Conservation (phyloP, 257 asterid genomes). For the Gentiana macrophylla region DNA sequence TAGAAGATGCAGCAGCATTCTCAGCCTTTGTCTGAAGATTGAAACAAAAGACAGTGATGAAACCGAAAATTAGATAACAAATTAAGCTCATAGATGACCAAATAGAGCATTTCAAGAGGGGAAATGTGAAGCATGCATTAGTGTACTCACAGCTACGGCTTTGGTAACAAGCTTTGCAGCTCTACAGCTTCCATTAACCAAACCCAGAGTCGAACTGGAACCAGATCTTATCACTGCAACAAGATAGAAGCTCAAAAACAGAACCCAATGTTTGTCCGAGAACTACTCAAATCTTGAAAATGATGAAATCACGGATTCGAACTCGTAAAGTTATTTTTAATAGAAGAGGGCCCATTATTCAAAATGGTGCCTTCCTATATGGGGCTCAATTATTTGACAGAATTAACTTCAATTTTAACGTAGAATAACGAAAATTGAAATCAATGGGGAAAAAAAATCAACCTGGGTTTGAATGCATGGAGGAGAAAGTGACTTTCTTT, state of each 20-base stretch:
- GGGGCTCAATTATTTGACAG: neutral
- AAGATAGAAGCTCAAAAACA: neutral
- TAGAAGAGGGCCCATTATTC: conserved; percentile 2
- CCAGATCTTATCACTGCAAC: conserved; percentile 40
- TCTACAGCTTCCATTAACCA: conserved; percentile 22
- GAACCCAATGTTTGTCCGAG: neutral
- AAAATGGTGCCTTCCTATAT: conserved; percentile 3
- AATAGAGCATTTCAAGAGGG: conserved; percentile 1
- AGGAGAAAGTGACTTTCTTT: conserved; percentile 15
- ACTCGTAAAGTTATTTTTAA: neutral
- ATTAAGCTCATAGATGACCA: neutral
- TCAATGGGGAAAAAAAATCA: neutral
- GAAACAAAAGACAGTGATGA: conserved; percentile 2
- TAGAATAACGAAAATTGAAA: neutral
- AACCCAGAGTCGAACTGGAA: conserved; percentile 23
- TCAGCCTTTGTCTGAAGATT: conserved; percentile 37
- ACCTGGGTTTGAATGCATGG: conserved; percentile 29
- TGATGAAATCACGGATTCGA: conserved; percentile 4
- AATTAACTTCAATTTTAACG: neutral
- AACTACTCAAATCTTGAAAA: no score
- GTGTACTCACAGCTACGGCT: conserved; percentile 46
- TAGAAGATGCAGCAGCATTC: conserved; percentile 25
- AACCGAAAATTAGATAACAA: neutral
- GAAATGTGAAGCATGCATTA: neutral
- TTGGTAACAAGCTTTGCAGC: conserved; percentile 23